These are phyloP conservation scores for Rheum nobile DNA, from an alignment of 148 eudicot species.

Conservation along the genomic window DNA sequence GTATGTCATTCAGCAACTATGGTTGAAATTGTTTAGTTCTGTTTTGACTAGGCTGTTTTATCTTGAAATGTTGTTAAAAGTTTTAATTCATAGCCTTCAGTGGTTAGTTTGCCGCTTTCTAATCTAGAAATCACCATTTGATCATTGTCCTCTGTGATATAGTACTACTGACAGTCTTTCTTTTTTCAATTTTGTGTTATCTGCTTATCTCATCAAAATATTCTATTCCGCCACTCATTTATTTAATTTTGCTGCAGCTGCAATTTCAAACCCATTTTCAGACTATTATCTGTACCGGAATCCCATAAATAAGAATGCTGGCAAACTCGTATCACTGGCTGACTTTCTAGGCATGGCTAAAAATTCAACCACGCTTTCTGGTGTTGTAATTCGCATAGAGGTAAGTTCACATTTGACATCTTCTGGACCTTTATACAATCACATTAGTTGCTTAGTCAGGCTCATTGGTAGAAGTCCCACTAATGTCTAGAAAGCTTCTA, in stretches of 20 bases:
- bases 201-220: neutral
- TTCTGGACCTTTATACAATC: neutral
- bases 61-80: neutral
- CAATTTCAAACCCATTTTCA: constrained; percentile 39
- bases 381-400: constrained; percentile 70
- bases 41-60: neutral
- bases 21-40: neutral
- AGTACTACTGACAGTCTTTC: neutral
- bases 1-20: neutral
- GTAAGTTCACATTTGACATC: constrained; percentile 26
- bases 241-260: constrained; percentile 42
- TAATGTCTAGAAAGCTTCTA: neutral
- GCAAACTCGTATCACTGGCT: constrained; percentile 32
- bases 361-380: constrained; percentile 57
- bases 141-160: neutral
- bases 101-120: neutral
- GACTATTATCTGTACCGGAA: constrained; percentile 24
- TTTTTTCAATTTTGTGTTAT: neutral
- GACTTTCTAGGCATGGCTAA: constrained; percentile 36
- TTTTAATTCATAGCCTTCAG: neutral
- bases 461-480: neutral
- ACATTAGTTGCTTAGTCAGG: neutral
- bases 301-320: constrained; percentile 25
- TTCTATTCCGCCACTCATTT: neutral
- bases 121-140: neutral